Base-by-base conservation (phyloP, 495 filamentous ascomycete genomes). In the Xylaria sp. region DNA sequence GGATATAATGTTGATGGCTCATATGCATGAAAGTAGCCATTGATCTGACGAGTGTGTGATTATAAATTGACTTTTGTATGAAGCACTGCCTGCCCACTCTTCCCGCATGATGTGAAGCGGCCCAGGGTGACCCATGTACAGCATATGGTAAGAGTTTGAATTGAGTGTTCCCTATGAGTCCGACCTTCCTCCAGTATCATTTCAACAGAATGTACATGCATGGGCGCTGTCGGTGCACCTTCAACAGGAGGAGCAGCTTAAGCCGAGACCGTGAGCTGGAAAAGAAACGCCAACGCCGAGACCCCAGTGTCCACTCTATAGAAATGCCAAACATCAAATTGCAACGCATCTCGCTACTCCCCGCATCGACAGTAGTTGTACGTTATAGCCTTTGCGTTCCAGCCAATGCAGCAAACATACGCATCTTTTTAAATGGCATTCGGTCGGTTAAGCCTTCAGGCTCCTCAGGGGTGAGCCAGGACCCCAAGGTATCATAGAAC, bases 211-310 rank as follows among this genome's bases (percentile, higher is more conserved):
- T 46, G 40, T 61, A 63, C 58, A 70, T 44, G 46, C 15, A 59
- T 70, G 48, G n/a, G 26, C 44, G 67, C 58, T 62, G 21, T 52
- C 40, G 37, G 52, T 44, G 19, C 44, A 69, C 40, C 14, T 37
- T 41, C 57, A 33, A 43, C 57, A 46, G 52, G 41, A 12, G 24
- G 14, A 46, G 21, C 21, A 61, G 58, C 24, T 26, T 21, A 37
- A 31, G 40, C 21, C 57, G 11, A 41, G 58, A 63, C 24, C 44
- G 53, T 52, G 43, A 50, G 44, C 44, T 26, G 21, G 21, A 44
- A 31, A 57, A 50, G 58, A 44, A 61, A 50, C 35, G 26, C 68
- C 68, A 63, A 70, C 44, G 33, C 58, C 58, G 4, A 70, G 5
- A 12, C 31, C 26, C 29, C 26, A 26, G 61, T 55, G 44, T 55